Conservation (phyloP, 306 rosid genomes). For the Vigna reflexopilosa region DNA sequence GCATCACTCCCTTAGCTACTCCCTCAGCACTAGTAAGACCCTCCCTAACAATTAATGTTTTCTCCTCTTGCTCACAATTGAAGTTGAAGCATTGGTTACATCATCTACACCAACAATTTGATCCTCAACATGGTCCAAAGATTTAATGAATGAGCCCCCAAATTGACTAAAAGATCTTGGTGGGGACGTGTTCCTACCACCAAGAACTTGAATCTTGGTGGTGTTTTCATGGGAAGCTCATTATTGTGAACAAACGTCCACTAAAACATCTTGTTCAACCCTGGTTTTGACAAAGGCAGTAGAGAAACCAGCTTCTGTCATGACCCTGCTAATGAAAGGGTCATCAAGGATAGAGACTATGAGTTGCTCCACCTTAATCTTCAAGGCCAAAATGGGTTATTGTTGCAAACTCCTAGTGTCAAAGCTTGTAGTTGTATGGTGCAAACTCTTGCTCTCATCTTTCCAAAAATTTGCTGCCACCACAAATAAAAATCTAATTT, state of each 20-base stretch:
- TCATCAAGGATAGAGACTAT: constrained; percentile 78
- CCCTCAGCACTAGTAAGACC: constrained; percentile 46
- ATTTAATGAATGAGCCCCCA: constrained; percentile 31
- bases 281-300: constrained; percentile 57
- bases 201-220: constrained; percentile 6
- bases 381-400: constrained; percentile 66
- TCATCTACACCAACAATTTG: constrained; percentile 39
- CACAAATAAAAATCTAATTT: background rate
- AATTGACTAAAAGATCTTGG: constrained; percentile 36
- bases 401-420: constrained; percentile 43
- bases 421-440: constrained; percentile 65
- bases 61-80: constrained; percentile 56
- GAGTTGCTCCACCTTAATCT: constrained; percentile 79
- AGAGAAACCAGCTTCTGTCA: constrained; percentile 29
- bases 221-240: constrained; percentile 4
- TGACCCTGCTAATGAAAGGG: constrained; percentile 20
- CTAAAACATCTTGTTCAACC: constrained; percentile 62
- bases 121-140: constrained; percentile 36
- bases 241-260: constrained; percentile 54
- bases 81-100: constrained; percentile 50
- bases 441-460: constrained; percentile 70
- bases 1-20: constrained; percentile 56
- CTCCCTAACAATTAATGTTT: constrained; percentile 65
- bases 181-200: constrained; percentile 9
- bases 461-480: background rate